Evolutionary conservation across 495 filamentous ascomycete genomes (phyloP), one percentile per base, ranked within the genome.

Genomic region (Penicillium herquei): DNA sequence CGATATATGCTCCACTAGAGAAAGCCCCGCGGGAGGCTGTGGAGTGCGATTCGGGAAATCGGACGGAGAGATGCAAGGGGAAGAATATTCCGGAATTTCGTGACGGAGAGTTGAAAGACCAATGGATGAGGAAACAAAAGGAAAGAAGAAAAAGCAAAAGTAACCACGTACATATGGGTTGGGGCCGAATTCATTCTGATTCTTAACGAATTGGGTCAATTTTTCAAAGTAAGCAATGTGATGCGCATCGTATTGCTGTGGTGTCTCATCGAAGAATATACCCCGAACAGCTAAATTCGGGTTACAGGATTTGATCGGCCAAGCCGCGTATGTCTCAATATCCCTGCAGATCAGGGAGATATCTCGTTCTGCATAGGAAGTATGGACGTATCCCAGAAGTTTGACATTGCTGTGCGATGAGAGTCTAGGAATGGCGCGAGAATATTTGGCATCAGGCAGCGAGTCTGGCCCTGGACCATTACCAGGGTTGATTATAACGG

Each of bases 341-440:
- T 85, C 81, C 35, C 55, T 55, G 42, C 69, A 62, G 17, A 80
- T 65, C 13, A 69, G 52, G 13, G 57, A 68, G 9, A 75, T 54
- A n/a, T 75, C 65, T 21, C 81, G 70, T 26, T 69, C 62, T 7
- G 76, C 73, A 51, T 78, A 85, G 35, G 69, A 70, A 18, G 77
- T 83, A 44, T 75, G 70, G 39, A 85, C 77, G 61, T 85, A 85
- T 11, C 82, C 82, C 41, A 85, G 58, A 6, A 82, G 70, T 10
- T 63, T 71, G 13, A 83, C 78, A 63, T 84, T 84, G 26, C 66
- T 47, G 50, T 75, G 67, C 6, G 64, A 46, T 16, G 75, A 68
- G 30, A 84, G 71, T 32, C 53, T 68, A 1, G 73, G 71, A 17
- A 84, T 69, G 55, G 77, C 80, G 3, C 64, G 66, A 7, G 72